These are phyloP conservation scores for Piloderma croceum DNA, from an alignment of 768 basidiomycete genomes.

Conservation along the genomic window DNA sequence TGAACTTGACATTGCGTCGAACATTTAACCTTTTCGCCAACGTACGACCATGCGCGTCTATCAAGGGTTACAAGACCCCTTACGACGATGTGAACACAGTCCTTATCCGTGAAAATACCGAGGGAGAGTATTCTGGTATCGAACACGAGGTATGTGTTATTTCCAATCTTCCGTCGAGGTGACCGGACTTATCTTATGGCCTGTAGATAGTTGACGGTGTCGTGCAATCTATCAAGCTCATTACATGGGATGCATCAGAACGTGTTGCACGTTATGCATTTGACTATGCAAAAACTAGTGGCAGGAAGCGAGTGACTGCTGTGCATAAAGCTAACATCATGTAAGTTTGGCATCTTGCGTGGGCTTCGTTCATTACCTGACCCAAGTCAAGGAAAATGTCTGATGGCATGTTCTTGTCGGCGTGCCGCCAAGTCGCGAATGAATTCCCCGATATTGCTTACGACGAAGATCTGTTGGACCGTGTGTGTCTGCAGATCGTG, in stretches of 20 bases:
- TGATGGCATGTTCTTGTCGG: constrained; percentile 98
- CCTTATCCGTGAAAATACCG: constrained; percentile 98
- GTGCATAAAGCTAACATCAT: constrained; percentile 99
- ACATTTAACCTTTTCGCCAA: constrained; percentile 99
- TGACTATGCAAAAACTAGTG: constrained; percentile 88
- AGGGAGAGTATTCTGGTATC: constrained; percentile 99
- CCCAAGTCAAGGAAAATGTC: constrained; percentile 86
- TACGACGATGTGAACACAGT: constrained; percentile 99
- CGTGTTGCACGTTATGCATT: constrained; percentile 98
- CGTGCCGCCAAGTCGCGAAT: constrained; percentile 93
- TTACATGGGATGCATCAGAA: constrained; percentile 98
- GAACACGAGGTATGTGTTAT: constrained; percentile 80
- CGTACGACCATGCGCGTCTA: constrained; percentile 93
- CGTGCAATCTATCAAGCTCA: constrained; percentile 98
- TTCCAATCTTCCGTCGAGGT: neutral
- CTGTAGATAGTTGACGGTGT: constrained; percentile 90
- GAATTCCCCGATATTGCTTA: constrained; percentile 91
- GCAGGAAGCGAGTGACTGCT: constrained; percentile 89
- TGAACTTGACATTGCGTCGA: constrained; percentile 93
- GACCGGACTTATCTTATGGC: constrained; percentile 8
- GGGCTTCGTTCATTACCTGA: constrained; percentile 11
- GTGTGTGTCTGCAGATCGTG: constrained; percentile 92
- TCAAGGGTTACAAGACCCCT: constrained; percentile 95
- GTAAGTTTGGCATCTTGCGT: constrained; percentile 39
- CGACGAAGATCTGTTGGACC: constrained; percentile 95